Percentiles rank a stretch among this genome's conserved stretches.
Evolutionary conservation across 1,284 basidiomycete species (phyloP).

Genomic region (Termitomyces sp.): DNA sequence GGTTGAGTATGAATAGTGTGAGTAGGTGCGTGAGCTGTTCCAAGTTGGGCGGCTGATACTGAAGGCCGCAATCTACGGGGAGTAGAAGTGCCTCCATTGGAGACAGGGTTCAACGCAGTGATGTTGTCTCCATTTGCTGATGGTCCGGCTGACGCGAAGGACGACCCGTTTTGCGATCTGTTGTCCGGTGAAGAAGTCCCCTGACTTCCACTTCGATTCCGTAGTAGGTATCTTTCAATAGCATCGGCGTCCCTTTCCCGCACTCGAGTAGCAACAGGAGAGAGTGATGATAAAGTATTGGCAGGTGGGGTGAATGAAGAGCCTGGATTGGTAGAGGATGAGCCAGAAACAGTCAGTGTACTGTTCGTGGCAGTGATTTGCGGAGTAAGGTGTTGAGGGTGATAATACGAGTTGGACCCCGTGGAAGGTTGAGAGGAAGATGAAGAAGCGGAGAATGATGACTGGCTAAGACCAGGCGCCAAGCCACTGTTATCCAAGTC

Average conservation of each 20-base stretch:
- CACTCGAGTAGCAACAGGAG: constrained; percentile 72
- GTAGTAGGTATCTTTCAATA: constrained; percentile 75
- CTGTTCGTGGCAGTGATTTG: constrained; percentile 36
- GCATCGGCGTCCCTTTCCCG: constrained; percentile 77
- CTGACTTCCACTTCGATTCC: constrained; percentile 74
- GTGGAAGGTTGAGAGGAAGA: constrained; percentile 52
- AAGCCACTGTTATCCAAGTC: constrained; percentile 47
- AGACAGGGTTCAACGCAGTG: constrained; percentile 39
- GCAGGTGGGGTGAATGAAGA: constrained; percentile 28
- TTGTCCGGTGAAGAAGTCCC: constrained; percentile 66
- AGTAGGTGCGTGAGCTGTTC: constrained; percentile 40
- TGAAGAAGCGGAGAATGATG: constrained; percentile 48
- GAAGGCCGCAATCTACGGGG: constrained; percentile 66
- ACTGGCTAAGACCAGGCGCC: constrained; percentile 36
- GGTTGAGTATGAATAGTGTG: constrained; percentile 29
- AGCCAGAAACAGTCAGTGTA: constrained; percentile 37
- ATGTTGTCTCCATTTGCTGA: constrained; percentile 51
- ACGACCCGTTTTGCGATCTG: constrained; percentile 51
- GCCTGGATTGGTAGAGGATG: constrained; percentile 35
- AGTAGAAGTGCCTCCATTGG: constrained; percentile 49
- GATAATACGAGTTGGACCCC: constrained; percentile 36
- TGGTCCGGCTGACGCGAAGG: constrained; percentile 42
- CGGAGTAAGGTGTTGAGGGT: constrained; percentile 25
- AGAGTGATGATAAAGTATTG: constrained; percentile 45
- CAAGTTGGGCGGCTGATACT: constrained; percentile 69